Evolutionary conservation across 2,329 filamentous ascomycete species (phyloP).

Genomic region (Alternaria dauci): DNA sequence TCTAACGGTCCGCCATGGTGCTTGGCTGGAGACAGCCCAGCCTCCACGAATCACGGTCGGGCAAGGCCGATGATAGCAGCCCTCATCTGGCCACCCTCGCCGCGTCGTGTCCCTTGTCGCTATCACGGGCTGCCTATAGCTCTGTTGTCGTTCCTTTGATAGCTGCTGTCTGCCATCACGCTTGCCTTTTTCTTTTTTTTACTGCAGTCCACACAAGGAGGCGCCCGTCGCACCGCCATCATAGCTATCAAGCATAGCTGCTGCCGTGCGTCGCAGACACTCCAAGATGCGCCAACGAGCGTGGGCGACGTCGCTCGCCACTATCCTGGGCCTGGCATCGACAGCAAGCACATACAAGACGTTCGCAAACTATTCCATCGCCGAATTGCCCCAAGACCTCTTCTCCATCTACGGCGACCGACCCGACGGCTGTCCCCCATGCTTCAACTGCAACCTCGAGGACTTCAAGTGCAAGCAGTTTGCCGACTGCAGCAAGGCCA

Average conservation of each 20-base stretch:
- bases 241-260: constrained; percentile 24
- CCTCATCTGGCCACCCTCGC: constrained; percentile 25
- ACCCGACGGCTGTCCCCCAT: constrained; percentile 80
- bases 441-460: constrained; percentile 97
- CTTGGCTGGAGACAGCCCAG: constrained; percentile 29
- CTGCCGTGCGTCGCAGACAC: constrained; percentile 31
- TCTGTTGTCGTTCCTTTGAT: constrained; percentile 21
- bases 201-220: neutral
- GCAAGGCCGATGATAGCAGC: constrained; percentile 35
- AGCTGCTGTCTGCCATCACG: neutral
- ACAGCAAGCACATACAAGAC: constrained; percentile 42
- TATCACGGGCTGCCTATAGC: constrained; percentile 22
- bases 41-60: constrained; percentile 32
- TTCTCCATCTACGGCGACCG: constrained; percentile 76
- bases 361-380: constrained; percentile 60
- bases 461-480: constrained; percentile 92
- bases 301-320: constrained; percentile 44
- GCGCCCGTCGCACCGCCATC: neutral
- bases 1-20: constrained; percentile 19
- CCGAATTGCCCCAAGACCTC: constrained; percentile 59
- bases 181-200: neutral
- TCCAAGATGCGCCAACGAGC: constrained; percentile 44
- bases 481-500: constrained; percentile 85
- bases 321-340: constrained; percentile 34
- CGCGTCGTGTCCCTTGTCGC: constrained; percentile 2